phyloP scores from a whole-genome alignment of 495 filamentous ascomycete species.

The Xylaria palmicola region DNA sequence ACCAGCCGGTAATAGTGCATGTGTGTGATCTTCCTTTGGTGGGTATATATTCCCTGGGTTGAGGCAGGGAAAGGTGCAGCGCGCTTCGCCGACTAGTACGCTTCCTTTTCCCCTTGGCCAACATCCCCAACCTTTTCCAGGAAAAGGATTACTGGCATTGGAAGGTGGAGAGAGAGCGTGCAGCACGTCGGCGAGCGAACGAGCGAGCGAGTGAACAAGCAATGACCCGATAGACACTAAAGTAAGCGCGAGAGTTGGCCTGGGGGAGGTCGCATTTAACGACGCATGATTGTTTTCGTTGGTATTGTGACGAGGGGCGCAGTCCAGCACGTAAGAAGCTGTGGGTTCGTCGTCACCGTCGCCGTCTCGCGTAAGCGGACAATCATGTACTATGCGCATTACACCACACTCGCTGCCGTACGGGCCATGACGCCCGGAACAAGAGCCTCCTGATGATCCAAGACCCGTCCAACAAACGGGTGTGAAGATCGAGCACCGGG shows the following conservation, averaged over 20 bases:
- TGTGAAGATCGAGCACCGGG: not conserved
- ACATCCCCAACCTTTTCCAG: not conserved
- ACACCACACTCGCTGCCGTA: too few relatives aligned
- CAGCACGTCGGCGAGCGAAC: constrained; percentile 16
- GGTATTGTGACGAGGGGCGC: not conserved
- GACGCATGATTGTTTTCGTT: not conserved
- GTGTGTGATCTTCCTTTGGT: not conserved
- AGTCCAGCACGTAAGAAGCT: not conserved
- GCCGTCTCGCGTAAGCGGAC: not conserved
- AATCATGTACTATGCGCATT: too few relatives aligned
- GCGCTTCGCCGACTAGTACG: constrained; percentile 6
- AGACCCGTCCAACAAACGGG: not conserved
- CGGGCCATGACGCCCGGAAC: not conserved
- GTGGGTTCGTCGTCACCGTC: not conserved
- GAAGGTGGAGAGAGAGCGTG: constrained; percentile 8
- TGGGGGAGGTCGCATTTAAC: not conserved
- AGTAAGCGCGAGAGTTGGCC: not conserved
- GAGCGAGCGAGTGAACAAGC: constrained; percentile 10
- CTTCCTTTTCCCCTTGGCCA: constrained; percentile 3
- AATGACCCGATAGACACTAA: constrained; percentile 4
- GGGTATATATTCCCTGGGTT: not conserved
- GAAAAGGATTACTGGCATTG: constrained; percentile 7
- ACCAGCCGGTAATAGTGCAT: constrained; percentile 8
- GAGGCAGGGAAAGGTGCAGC: not conserved
- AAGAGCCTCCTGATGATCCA: not conserved